phyloP scores from a whole-genome alignment of 345 rosid genomes.

The Hibiscus tridactylites region DNA sequence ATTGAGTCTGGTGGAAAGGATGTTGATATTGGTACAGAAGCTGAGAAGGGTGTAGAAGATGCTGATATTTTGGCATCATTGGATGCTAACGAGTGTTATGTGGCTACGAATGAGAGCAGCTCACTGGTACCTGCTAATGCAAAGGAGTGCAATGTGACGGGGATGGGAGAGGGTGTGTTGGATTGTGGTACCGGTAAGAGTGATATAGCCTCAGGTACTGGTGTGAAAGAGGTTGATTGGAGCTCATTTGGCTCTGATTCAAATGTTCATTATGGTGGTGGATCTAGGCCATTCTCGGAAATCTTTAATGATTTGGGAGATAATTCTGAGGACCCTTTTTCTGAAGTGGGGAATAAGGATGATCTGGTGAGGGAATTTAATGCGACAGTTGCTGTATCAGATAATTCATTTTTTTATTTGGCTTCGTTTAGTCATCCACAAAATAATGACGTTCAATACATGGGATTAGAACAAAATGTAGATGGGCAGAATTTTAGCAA shows the following conservation, averaged over 20 bases:
- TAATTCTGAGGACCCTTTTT: constrained; percentile 17
- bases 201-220: constrained; percentile 32
- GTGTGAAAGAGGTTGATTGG: constrained; percentile 83
- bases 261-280: constrained; percentile 30
- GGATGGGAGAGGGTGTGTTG: constrained; percentile 20
- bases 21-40: constrained; percentile 16
- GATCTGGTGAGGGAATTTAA: background rate
- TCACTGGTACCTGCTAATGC: background rate
- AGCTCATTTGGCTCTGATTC: constrained; percentile 62
- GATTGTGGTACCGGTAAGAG: constrained; percentile 20
- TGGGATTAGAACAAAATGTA: constrained; percentile 19
- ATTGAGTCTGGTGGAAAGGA: constrained; percentile 29
- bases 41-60: constrained; percentile 8
- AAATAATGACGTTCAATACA: constrained; percentile 26
- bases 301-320: constrained; percentile 54
- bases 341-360: constrained; percentile 10
- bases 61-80: constrained; percentile 7
- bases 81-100: constrained; percentile 8
- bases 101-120: constrained; percentile 6
- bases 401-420: constrained; percentile 9
- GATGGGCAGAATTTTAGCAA: constrained; percentile 44
- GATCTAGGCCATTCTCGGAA: constrained; percentile 66
- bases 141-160: constrained; percentile 5
- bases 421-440: constrained; percentile 21
- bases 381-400: constrained; percentile 14